Base-by-base conservation (phyloP, 306 rosid genomes). In the Parietaria judaica region DNA sequence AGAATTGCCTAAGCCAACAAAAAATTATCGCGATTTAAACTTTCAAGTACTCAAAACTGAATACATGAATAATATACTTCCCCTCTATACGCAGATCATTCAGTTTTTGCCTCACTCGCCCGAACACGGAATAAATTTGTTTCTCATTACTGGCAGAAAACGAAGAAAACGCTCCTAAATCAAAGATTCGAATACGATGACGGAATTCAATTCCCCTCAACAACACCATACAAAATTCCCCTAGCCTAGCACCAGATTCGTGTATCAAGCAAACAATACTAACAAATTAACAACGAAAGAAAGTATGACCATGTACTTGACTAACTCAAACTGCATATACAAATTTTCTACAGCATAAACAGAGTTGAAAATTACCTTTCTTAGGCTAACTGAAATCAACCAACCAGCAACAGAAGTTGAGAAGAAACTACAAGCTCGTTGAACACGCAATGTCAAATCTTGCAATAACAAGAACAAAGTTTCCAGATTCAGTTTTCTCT, bases 291-390 rank as follows among this genome's bases (percentile, higher is more conserved):
- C 6, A 41, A 41, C 7, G 9, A 41, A 41, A 41, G 9, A 3
- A 41, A 41, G 9, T 8, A 41, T 5, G 45, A 41, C 3, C 45
- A 41, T 41, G 45, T 41, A 41, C 45, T 41, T 41, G 7, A 41
- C 45, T 41, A 41, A 41, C 45, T 41, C 45, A 41, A 41, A 8
- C 45, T 8, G 6, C 3, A 3, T 8, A 41, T 41, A 41, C 7
- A 23, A 5, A 41, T 41, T 5, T 41, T 41, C 45, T 41, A 41
- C 45, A 41, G 9, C 6, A 41, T 41, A 41, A 37, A 36, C 52
- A 7, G 11, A 58, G 11, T 31, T 50, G 46, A 16, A 45, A 34
- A 11, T 38, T 60, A 70, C 65, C 65, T 70, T 64, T 9, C 51
- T 39, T 38, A 50, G 12, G 17, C 64, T 23, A 23, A 23, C 69